Evolutionary conservation across 176 grass and related monocot genomes (phyloP), one percentile per base, ranked within the genome.

Genomic region (Cymbopogon citratus): DNA sequence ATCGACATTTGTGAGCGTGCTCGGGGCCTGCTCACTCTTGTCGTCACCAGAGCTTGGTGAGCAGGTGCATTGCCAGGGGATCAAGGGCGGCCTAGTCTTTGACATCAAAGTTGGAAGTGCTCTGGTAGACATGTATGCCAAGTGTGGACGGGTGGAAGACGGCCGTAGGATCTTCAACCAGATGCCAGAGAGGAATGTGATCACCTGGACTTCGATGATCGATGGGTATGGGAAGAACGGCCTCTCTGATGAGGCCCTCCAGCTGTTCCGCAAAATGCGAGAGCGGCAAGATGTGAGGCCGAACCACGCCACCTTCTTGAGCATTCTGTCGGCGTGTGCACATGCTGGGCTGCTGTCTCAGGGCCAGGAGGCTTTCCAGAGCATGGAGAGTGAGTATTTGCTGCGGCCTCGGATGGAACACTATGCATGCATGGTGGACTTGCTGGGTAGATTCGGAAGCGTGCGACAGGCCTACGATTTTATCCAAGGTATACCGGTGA

Each of bases 201-300:
- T 98, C 68, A 91, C 91, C 3, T 97, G 94, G 94, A 97, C 94
- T 0, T 92, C 90, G 11, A 98, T 98, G 88, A 92, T 98, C 62
- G 95, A 98, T 64, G 88, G 95, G 24, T 94, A 94, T 62, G 92
- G 90, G 31, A 90, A 94, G 85, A 98, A 98, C 67, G 92, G 95
- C 57, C 74, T 91, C 15, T 54, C 92, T 14, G 59, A 76, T 6
- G 49, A 93, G 66, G 88, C 95, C 46, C 86, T 94, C n/a, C 34
- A 76, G 38, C 79, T 98, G 41, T 94, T 94, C 5, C 65, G 75
- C 11, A 74, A 91, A 66, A 91, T 94, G 90, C 84, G 29, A 60
- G 49, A 1, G 77, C 52, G 14, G 52, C 27, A 4, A 29, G 73
- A 67, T 31, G 79, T 86, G 38, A 36, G 70, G 71, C 92, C 90